A percentile compares a stretch with the other conserved stretches of the same genome.
Evolutionary conservation across 192 early-diverging fungal species (phyloP).

Genomic region (Podila horticola): DNA sequence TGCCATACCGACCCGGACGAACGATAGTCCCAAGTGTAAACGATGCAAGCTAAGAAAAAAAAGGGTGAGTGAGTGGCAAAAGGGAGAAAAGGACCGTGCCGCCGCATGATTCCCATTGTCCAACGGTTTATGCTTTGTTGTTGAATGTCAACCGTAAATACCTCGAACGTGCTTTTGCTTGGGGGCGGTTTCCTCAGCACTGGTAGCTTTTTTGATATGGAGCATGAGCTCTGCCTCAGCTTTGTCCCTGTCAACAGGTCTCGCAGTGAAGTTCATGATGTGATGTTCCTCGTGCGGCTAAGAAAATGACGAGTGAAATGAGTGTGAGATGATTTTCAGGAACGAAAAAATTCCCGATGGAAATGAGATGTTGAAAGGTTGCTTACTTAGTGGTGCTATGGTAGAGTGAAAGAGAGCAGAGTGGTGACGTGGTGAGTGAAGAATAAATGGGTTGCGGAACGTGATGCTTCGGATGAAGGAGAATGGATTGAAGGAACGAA

Average conservation of each 20-base stretch:
- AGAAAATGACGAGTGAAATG: no score
- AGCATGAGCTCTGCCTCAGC: conserved; percentile 87
- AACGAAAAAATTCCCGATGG: no score
- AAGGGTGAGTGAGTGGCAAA: conserved; percentile 5
- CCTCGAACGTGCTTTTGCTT: conserved; percentile 97
- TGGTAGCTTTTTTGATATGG: conserved; percentile 93
- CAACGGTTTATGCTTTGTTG: neutral
- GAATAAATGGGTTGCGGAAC: no score
- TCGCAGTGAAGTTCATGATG: conserved; percentile 56
- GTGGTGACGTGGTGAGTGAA: no score
- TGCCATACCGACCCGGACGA: conserved; percentile 87
- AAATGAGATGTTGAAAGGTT: no score
- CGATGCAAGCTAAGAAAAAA: conserved; percentile 70
- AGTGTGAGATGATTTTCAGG: no score
- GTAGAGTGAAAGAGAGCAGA: no score
- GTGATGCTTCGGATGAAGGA: no score
- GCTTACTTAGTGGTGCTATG: no score
- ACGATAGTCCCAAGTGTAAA: conserved; percentile 96
- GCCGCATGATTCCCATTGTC: neutral
- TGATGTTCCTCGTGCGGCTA: no score
- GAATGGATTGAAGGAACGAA: no score
- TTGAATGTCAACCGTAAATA: conserved; percentile 16
- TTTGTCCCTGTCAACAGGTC: conserved; percentile 73
- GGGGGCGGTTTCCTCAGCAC: conserved; percentile 89
- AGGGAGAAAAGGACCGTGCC: neutral